phyloP scores from a whole-genome alignment of 2,329 filamentous ascomycete genomes.

The Beauveria bassiana region DNA sequence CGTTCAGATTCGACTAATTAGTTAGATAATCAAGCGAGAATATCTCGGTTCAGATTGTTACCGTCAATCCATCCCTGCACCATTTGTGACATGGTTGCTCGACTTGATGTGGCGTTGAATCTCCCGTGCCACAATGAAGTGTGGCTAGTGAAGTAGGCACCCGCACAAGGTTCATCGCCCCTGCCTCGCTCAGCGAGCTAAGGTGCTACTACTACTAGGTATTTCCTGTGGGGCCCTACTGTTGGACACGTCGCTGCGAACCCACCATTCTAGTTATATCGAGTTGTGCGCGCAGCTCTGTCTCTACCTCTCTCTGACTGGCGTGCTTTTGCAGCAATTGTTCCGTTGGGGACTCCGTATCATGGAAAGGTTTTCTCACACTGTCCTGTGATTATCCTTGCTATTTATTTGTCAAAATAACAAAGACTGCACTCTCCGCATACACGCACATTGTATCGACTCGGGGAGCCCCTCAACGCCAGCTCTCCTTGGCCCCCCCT shows the following conservation, averaged over 20 bases:
- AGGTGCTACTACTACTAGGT: background rate
- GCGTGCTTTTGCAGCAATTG: background rate
- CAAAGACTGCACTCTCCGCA: background rate
- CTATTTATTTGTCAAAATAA: background rate
- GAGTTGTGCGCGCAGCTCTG: background rate
- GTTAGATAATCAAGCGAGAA: background rate
- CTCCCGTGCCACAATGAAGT: background rate
- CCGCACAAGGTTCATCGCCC: background rate
- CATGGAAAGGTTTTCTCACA: background rate
- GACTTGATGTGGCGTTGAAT: background rate
- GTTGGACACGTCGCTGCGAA: conserved; percentile 7
- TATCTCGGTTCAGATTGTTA: background rate
- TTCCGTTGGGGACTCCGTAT: background rate
- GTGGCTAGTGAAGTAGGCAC: background rate
- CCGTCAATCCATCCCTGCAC: background rate
- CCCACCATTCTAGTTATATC: background rate
- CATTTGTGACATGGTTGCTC: background rate
- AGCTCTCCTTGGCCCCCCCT: background rate
- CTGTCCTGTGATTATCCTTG: background rate
- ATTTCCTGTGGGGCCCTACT: background rate
- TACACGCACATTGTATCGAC: background rate
- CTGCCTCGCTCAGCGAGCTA: background rate
- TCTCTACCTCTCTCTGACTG: background rate
- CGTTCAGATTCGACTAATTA: background rate
- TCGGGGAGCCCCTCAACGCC: conserved; percentile 4